Evolutionary conservation across 192 early-diverging fungal species (phyloP).

Genomic region (Piromyces sp.): DNA sequence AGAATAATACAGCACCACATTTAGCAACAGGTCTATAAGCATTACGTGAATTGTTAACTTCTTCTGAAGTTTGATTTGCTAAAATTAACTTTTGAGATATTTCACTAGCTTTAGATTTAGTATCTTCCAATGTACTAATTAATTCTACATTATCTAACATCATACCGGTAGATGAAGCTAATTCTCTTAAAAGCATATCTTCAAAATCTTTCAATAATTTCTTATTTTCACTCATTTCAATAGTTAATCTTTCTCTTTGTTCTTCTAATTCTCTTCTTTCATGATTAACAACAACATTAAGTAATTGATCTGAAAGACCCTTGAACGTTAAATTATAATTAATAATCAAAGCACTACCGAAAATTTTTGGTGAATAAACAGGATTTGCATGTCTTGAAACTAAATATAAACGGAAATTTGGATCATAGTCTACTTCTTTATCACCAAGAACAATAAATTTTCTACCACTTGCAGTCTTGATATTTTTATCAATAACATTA

Average conservation of each 20-base stretch:
- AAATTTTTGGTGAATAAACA: slow-evolving; percentile 36
- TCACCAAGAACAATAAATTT: slow-evolving; percentile 41
- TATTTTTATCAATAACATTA: slow-evolving; percentile 43
- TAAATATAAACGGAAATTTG: slow-evolving; percentile 33
- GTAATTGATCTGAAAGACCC: slow-evolving; percentile 37
- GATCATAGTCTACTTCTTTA: slow-evolving; percentile 44
- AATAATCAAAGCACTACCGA: slow-evolving; percentile 42
- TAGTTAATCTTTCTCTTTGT: slow-evolving; percentile 30
- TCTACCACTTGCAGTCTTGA: slow-evolving; percentile 21
- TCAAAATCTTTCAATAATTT: slow-evolving; percentile 32
- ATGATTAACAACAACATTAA: slow-evolving; percentile 40
- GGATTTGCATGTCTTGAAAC: slow-evolving; percentile 34
- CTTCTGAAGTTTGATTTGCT: slow-evolving; percentile 38
- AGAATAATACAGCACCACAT: slow-evolving; percentile 42
- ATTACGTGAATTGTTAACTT: slow-evolving; percentile 38
- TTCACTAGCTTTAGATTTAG: slow-evolving; percentile 41
- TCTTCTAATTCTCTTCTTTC: slow-evolving; percentile 41
- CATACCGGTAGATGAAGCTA: slow-evolving; percentile 36
- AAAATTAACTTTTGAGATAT: slow-evolving; percentile 38
- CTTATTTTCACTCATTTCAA: slow-evolving; percentile 39
- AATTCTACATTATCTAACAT: slow-evolving; percentile 46
- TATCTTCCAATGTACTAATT: slow-evolving; percentile 39
- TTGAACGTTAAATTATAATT: slow-evolving; percentile 46
- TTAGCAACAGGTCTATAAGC: slow-evolving; percentile 34
- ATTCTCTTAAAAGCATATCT: slow-evolving; percentile 34